Conservation (phyloP, 73 alveolate species). For the Paramecium caudatum region DNA sequence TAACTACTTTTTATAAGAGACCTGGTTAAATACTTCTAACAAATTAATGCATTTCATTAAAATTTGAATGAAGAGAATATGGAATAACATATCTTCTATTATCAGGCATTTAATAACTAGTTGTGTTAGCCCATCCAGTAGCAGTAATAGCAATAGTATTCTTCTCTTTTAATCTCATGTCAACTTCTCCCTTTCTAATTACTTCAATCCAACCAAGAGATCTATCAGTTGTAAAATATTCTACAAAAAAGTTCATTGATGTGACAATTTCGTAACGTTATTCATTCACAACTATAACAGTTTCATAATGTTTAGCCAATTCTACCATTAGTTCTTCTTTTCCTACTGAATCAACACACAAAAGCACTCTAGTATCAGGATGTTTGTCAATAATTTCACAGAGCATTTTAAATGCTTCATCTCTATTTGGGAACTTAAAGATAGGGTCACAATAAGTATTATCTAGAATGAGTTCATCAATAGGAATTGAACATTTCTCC, state of each 20-base stretch:
- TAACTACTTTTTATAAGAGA: conserved; percentile 64
- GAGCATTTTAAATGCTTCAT: conserved; percentile 73
- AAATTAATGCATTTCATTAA: conserved; percentile 57
- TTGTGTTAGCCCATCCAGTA: conserved; percentile 72
- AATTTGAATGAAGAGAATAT: conserved; percentile 47
- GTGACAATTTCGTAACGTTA: conserved; percentile 57
- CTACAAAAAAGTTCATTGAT: conserved; percentile 48
- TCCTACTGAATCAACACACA: conserved; percentile 77
- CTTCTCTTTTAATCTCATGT: conserved; percentile 41
- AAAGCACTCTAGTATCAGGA: conserved; percentile 67
- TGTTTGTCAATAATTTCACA: conserved; percentile 72
- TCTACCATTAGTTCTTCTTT: conserved; percentile 75
- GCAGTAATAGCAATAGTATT: conserved; percentile 62
- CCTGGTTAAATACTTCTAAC: conserved; percentile 72
- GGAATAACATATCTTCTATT: conserved; percentile 69
- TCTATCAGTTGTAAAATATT: conserved; percentile 56
- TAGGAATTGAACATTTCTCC: conserved; percentile 54
- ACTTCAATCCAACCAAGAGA: conserved; percentile 73
- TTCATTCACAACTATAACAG: conserved; percentile 76
- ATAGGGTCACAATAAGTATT: conserved; percentile 77
- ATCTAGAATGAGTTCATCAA: conserved; percentile 74
- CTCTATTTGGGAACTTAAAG: conserved; percentile 76
- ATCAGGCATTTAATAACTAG: conserved; percentile 70
- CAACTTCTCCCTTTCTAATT: conserved; percentile 65
- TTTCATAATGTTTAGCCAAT: conserved; percentile 70